Base-by-base conservation (phyloP, 2,329 filamentous ascomycete species). In the Cercospora nicotianae region DNA sequence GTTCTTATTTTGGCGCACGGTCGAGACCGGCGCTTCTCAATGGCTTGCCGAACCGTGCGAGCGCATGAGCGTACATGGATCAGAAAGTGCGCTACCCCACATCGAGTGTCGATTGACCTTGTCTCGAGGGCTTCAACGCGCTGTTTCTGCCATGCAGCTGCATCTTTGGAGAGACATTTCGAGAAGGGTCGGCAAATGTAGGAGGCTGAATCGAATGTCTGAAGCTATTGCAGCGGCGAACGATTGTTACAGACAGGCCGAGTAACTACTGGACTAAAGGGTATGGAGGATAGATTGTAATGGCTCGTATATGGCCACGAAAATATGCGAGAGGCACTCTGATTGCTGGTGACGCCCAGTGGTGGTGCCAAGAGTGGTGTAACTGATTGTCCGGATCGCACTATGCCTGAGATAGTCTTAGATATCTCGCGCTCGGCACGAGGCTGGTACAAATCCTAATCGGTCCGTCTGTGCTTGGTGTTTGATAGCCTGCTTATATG, bases 1-100 rank as follows among this genome's bases (percentile, higher is more conserved):
- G 36, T 65, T 60, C 57, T 51, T 39, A 65, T 65, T 65, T 60
- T 61, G 55, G 63, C 13, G 39, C 64, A 55, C 55, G 64, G 57
- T 36, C 64, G 42, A 60, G 64, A 53, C 64, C 28, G 42, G 62
- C 30, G 51, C 51, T 33, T 36, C 36, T 36, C 36, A 13, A 23
- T 36, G n/a, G 13, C 62, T 53, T 30, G 48, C 48, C 26, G 48
- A 64, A 64, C 16, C 55, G 55, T 23, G 55, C 55, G 55, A 58
- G 33, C 62, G 62, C 60, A 62, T 45, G 60, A 51, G 33, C 26
- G 26, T 28, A 20, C 60, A 62, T 62, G 60, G 60, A 31, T 62
- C 10, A 18, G 36, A 33, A 39, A 31, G 55, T 28, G n/a, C 60
- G 57, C 51, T 64, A 42, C 62, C 62, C 62, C 62, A 64, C 33